Conservation (phyloP, 352 stramenopile genomes). For the Phytophthora melonis region DNA sequence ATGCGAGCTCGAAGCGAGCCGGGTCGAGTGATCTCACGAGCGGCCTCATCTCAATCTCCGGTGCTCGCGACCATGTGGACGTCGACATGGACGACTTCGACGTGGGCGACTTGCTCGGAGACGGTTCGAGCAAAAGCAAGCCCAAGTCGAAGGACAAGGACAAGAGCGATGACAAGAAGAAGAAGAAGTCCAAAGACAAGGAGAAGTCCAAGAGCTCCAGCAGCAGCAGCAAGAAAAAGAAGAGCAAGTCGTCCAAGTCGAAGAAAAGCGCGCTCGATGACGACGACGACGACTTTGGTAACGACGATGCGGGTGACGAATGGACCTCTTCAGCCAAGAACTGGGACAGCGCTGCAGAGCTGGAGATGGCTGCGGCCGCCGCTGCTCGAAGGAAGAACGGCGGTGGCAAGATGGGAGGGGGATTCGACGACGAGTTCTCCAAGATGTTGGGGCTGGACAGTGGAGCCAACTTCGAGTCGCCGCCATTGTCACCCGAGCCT, state of each 20-base stretch:
- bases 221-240: conserved; percentile 37
- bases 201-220: conserved; percentile 41
- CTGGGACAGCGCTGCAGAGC: conserved; percentile 38
- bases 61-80: conserved; percentile 41
- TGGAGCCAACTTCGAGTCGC: conserved; percentile 15
- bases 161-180: conserved; percentile 46
- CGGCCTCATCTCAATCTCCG: conserved; percentile 66
- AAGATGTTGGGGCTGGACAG: conserved; percentile 70
- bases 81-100: conserved; percentile 67
- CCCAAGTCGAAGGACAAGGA: conserved; percentile 36
- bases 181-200: conserved; percentile 37
- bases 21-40: conserved; percentile 56
- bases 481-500: conserved; percentile 18
- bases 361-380: conserved; percentile 37
- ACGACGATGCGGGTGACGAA: conserved; percentile 9
- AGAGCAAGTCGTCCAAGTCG: conserved; percentile 57
- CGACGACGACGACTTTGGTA: conserved; percentile 37
- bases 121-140: conserved; percentile 37
- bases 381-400: conserved; percentile 52
- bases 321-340: conserved; percentile 27
- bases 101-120: conserved; percentile 62
- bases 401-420: conserved; percentile 28
- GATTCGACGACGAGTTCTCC: conserved; percentile 68
- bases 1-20: conserved; percentile 9
- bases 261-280: conserved; percentile 47